Conservation (phyloP, 371 early-diverging fungal species). For the Lichtheimia hyalospora region DNA sequence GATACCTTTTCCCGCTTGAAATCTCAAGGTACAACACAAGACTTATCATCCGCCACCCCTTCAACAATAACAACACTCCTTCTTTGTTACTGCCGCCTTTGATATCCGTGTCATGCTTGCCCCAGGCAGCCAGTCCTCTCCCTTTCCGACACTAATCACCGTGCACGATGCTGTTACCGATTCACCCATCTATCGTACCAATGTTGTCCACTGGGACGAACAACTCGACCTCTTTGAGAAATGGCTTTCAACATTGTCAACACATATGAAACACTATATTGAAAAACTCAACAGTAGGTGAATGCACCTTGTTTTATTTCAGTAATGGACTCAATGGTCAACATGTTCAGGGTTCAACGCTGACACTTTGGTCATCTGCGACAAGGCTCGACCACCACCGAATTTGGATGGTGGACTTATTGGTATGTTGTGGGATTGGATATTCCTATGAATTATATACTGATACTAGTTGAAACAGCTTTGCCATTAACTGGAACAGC, state of each 20-base stretch:
- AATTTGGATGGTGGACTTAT: constrained; percentile 32
- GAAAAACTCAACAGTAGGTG: constrained; percentile 46
- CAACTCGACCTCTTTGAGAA: constrained; percentile 62
- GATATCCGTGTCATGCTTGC: neutral
- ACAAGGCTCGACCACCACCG: constrained; percentile 28
- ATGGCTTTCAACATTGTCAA: constrained; percentile 58
- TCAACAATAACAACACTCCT: neutral
- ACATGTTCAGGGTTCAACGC: constrained; percentile 2
- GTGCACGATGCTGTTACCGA: constrained; percentile 57
- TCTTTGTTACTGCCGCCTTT: neutral
- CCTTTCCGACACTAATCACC: constrained; percentile 23
- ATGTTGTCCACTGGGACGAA: constrained; percentile 59
- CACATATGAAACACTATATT: constrained; percentile 37
- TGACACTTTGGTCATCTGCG: constrained; percentile 18
- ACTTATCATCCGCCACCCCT: neutral
- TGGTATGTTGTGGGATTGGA: constrained; percentile 12
- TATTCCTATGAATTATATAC: neutral
- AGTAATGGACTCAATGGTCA: constrained; percentile 17
- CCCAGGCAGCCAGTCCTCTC: constrained; percentile 7
- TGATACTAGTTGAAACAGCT: neutral
- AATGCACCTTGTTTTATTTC: constrained; percentile 11
- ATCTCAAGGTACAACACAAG: too few relatives aligned
- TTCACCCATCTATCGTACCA: constrained; percentile 68
- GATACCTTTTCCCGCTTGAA: too few relatives aligned
- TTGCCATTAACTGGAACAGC: constrained; percentile 25